phyloP scores from a whole-genome alignment of 805 yeast species.

The Clavispora phyllophila region DNA sequence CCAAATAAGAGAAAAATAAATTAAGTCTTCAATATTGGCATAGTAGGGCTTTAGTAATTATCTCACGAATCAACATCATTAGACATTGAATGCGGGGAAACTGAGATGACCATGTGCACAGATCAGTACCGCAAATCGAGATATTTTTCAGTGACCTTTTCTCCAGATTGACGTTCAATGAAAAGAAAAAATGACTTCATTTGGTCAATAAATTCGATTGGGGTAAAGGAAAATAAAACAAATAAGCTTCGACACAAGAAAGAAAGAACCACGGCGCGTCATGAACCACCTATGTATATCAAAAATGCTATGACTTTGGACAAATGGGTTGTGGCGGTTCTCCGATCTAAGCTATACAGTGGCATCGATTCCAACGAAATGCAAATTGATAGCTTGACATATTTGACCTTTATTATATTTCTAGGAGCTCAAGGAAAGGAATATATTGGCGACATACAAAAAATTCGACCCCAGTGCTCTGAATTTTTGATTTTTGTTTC shows the following conservation, averaged over 20 bases:
- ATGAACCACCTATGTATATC: neutral
- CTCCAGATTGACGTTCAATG: neutral
- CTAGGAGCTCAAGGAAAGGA: constrained; percentile 32
- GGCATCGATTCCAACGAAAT: neutral
- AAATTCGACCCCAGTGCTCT: constrained; percentile 6
- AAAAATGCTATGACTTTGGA: neutral
- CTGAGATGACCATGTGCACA: neutral
- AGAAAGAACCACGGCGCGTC: neutral
- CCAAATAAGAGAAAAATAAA: neutral
- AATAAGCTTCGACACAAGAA: neutral
- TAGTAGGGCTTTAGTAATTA: neutral
- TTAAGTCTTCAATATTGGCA: neutral
- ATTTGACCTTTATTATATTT: constrained; percentile 19
- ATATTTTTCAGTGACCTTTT: neutral
- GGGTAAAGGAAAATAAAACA: neutral
- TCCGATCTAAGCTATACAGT: neutral
- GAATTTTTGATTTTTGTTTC: constrained; percentile 13
- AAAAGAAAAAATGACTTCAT: neutral
- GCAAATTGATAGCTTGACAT: constrained; percentile 1
- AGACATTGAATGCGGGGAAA: neutral
- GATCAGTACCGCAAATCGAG: neutral
- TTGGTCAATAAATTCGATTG: neutral
- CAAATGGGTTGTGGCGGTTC: neutral
- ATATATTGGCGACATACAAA: constrained; percentile 14
- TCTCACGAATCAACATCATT: no score